phyloP scores from a whole-genome alignment of 1,284 basidiomycete species.

The Papiliotrema nemorosa region DNA sequence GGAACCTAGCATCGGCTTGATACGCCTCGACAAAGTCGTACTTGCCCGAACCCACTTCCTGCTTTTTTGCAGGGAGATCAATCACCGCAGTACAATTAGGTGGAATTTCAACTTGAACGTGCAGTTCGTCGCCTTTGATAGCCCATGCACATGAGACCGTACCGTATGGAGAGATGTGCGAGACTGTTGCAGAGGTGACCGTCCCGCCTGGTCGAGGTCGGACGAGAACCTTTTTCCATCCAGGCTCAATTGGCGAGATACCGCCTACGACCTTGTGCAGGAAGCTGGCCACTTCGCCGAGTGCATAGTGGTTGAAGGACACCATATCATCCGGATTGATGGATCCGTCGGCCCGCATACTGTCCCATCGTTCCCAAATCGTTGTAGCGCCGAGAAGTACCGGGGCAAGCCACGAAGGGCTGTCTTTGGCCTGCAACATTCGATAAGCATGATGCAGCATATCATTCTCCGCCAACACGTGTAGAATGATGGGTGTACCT shows the following conservation, averaged over 20 bases:
- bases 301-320: constrained; percentile 35
- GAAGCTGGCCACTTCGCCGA: constrained; percentile 27
- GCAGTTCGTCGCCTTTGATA: constrained; percentile 11
- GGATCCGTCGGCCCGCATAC: constrained; percentile 32
- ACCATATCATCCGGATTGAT: constrained; percentile 41
- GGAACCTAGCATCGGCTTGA: neutral
- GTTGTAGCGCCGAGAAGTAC: constrained; percentile 24
- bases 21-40: neutral
- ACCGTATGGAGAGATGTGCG: constrained; percentile 18
- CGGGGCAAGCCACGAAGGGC: constrained; percentile 26
- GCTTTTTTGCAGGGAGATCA: constrained; percentile 7
- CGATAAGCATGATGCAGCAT: constrained; percentile 20
- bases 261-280: constrained; percentile 27
- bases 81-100: constrained; percentile 19
- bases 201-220: constrained; percentile 29
- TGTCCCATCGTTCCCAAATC: constrained; percentile 43
- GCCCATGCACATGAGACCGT: constrained; percentile 11
- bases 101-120: constrained; percentile 16
- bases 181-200: constrained; percentile 17
- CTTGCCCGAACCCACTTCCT: neutral
- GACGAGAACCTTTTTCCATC: constrained; percentile 19
- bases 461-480: constrained; percentile 15
- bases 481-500: constrained; percentile 26
- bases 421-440: constrained; percentile 23
- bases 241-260: constrained; percentile 15